Base-by-base conservation (phyloP, 2,329 filamentous ascomycete species). In the Elsinoe batatas region DNA sequence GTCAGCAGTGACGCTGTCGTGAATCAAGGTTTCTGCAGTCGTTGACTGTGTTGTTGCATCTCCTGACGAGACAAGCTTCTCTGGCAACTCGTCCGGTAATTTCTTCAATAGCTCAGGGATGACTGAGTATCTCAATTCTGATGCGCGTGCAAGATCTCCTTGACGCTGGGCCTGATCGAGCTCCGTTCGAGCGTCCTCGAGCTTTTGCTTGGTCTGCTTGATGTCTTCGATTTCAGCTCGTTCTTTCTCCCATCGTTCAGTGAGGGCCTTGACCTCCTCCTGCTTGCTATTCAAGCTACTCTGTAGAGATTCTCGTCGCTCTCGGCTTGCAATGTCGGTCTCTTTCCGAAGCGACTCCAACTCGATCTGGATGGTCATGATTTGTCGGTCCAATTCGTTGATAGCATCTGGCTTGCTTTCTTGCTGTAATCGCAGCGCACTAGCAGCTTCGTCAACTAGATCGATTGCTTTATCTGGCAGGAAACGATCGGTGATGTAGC, bases 341-440 rank as follows among this genome's bases (percentile, higher is more conserved):
- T 98, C 93, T 65, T 97, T 97, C 51, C 91, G 82, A 40, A 98
- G 73, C 59, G 90, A 96, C 68, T 97, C 93, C 0, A 97, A 78
- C 68, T 98, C 91, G 60, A 98, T 97, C 67, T 96, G 91, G 12
- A 97, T 89, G 0, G 91, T 97, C 82, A 96, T 94, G 58, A 97
- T 95, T 65, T 91, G 88, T 59, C 94, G 87, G 64, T 97, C 91
- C 1, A 97, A 80, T 51, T 86, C 83, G 73, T 94, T 88, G 33
- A 98, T 96, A 7, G 91, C 84, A 63, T 97, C 93, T 0, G 93
- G 93, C 64, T 96, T 97, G 63, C 89, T 95, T 70, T 98, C 93
- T 70, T 97, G 93, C 66, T 97, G 91, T 32, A 97, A 73, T 43
- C 94, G 83, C 8, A 97, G 75, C 18, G 90, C 89, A 58, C 88